Base-by-base conservation (phyloP, 2,329 filamentous ascomycete genomes). In the Periconia macrospinosa region DNA sequence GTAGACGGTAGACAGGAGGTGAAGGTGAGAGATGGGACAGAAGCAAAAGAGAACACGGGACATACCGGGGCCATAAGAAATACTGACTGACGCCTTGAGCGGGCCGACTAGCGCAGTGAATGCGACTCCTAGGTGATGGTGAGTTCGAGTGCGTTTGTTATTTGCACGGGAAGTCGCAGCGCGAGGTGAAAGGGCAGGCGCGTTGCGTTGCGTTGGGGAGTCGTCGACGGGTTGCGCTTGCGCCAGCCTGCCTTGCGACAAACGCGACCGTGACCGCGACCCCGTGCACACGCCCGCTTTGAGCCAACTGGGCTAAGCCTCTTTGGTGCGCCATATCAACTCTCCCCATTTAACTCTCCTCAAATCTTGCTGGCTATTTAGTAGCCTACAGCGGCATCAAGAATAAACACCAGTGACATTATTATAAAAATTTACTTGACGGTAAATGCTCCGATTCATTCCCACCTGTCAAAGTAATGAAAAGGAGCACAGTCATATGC, bases 31-130 rank as follows among this genome's bases (percentile, higher is more conserved):
- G 41, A 40, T 20, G 10, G 41, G 23, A 44, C 23, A 45, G 18
- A 45, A 49, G 51, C 45, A 41, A 30, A 48, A 50, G 42, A 35
- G 6, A 30, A 27, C 2, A 15, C 18, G 23, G n/a, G n/a, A 72
- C 70, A 55, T 71, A 72, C 70, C 58, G 69, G 65, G 64, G 70
- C 68, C 70, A 72, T 72, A 44, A 30, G 58, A 18, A 48, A 44
- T 58, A 57, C 18, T 59, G 57, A 57, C 49, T 45, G 42, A 53
- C 60, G 45, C 60, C 56, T 61, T 54, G 53, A 7, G 55, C 47
- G 40, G 53, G 55, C 50, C 59, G 54, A 45, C 46, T 50, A 47
- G 49, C 52, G 53, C 60, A 62, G 54, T 54, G 43, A 44, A 47
- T 50, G 46, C 53, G 43, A 49, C 58, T 57, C 56, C 11, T 13